Base-by-base conservation (phyloP, 306 rosid species). In the Chamaecrista fasciculata region DNA sequence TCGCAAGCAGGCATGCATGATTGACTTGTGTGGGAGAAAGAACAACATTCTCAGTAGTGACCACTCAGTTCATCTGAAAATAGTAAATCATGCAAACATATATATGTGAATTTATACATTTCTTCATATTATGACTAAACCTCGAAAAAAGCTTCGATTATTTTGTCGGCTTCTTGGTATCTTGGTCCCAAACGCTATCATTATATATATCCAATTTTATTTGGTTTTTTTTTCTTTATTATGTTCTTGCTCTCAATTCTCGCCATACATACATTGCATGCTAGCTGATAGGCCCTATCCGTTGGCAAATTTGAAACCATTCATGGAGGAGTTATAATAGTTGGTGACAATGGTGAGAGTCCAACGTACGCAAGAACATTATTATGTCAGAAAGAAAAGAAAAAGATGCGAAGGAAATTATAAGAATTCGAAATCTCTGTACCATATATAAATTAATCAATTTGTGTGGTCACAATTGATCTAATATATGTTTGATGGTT, bases 1-100 rank as follows among this genome's bases (percentile, higher is more conserved):
- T 88, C 82, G 73, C 82, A 80, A 79, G 51, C 61, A 46, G n/a
- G n/a, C 80, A 79, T 29, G 28, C 73, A 80, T 82, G 72, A 84
- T 82, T 82, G 80, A 78, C 78, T 58, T 77, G 75, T 75, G 83
- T 50, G 78, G 62, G 73, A 47, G 79, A 83, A 77, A 73, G 70
- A 56, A 62, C 62, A 64, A 64, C 74, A 65, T 42, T 29, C 55
- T 49, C 37, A 18, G n/a, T 57, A 69, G 60, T 61, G 60, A 69
- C 24, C 64, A 59, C 57, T 47, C 66, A 70, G 72, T 21, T 40
- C 11, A 62, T 80, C 65, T 73, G 49, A 80, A 78, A 84, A 83
- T 80, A 31, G 79, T 61, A 75, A 71, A 83, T 77, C 57, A 82
- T 83, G 78, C 56, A 77, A 67, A n/a, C n/a, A n/a, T n/a, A n/a